Evolutionary conservation across 495 filamentous ascomycete genomes (phyloP).

Genomic region (Letharia columbiana): DNA sequence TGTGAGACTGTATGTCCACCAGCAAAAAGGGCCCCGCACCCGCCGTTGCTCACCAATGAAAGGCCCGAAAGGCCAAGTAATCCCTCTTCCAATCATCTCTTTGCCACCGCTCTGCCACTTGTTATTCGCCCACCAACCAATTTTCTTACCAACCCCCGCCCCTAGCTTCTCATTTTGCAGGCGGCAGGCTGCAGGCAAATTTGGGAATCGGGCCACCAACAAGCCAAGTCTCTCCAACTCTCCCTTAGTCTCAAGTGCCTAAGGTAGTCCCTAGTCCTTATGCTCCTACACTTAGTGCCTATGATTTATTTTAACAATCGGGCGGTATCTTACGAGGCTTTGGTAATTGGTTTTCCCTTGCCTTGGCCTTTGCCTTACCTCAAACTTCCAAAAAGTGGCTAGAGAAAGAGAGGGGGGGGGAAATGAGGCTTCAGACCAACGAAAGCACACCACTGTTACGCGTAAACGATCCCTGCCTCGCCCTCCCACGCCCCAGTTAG

Average conservation of each 20-base stretch:
- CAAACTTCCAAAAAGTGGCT: conserved; percentile 3
- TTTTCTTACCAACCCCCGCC: conserved; percentile 3
- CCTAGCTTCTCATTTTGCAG: background rate
- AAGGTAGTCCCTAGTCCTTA: background rate
- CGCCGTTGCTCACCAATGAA: conserved; percentile 1
- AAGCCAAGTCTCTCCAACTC: conserved; percentile 3
- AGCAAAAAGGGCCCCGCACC: background rate
- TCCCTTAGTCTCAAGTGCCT: background rate
- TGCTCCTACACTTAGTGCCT: too few relatives aligned
- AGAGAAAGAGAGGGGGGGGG: background rate
- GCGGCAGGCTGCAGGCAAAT: conserved; percentile 8
- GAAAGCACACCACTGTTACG: background rate
- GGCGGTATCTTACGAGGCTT: conserved; percentile 15
- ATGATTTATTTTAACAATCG: conserved; percentile 2
- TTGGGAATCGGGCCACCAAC: background rate
- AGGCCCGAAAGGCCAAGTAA: conserved; percentile 14
- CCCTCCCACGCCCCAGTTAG: background rate
- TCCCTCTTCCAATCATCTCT: background rate
- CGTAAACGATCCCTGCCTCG: conserved; percentile 4
- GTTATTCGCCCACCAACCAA: conserved; percentile 13
- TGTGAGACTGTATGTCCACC: background rate
- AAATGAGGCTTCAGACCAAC: background rate
- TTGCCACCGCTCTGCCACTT: conserved; percentile 13
- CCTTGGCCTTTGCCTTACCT: background rate
- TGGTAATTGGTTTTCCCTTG: too few relatives aligned